Evolutionary conservation across 768 basidiomycete species (phyloP), one percentile per base, ranked within the genome.

Genomic region (Leccinum longicurvipes): DNA sequence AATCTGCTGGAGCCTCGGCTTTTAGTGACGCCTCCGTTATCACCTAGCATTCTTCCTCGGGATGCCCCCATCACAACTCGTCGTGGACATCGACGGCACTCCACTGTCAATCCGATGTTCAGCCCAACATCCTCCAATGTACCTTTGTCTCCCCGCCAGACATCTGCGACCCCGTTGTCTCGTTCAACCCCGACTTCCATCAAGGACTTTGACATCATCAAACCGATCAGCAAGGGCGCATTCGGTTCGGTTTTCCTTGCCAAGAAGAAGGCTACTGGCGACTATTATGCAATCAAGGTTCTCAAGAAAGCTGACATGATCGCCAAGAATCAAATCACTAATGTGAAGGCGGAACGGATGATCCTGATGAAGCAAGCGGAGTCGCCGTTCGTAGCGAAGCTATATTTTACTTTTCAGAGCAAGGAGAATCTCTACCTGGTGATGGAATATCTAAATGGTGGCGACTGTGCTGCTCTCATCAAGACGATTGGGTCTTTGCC

Each of bases 271-370:
- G 89, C 82, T 6, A 99, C 97, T 2, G 97, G 97, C 51, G 97
- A 98, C 73, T 98, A 98, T 73, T 99, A 89, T 74, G 97, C 97
- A 25, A 96, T 99, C 83, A 99, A 99, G 74, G 95, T 98, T n/a
- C 75, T 99, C 69, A 98, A 96, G 78, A 99, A 99, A 77, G 93
- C 94, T n/a, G 97, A 99, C 74, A 99, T 99, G 97, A 98, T 99
- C 71, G 92, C 97, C 39, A 99, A 99, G 82, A 99, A 99, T 77
- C 97, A 99, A 73, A 96, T 99, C 71, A 98, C 97, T 48, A 99
- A 98, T 69, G 97, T 99, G 72, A 98, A 98, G 75, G 97, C 97
- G 2, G 97, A 99, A 76, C 83, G 97, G 55, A 98, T 97, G 87
- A 99, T 99, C 66, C 81, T 99, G 63, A 99, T 99, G 97, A 94